These are phyloP conservation scores for Leccinum olivaceopallidum DNA, from an alignment of 768 basidiomycete genomes.

Conservation along the genomic window DNA sequence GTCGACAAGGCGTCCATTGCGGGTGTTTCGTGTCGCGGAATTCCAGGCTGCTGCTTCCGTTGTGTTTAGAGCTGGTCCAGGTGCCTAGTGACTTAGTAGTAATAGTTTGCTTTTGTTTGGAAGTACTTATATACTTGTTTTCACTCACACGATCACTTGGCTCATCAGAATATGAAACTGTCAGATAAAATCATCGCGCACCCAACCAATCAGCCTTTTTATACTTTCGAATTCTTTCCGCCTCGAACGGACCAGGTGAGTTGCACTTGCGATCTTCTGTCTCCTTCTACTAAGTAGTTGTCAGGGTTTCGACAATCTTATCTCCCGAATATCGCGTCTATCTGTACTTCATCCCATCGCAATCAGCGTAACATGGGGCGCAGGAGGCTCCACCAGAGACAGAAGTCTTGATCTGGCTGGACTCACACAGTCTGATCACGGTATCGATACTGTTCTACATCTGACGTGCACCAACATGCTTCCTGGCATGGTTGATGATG, in stretches of 20 bases:
- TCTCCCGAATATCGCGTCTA: constrained; percentile 84
- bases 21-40: constrained; percentile 1
- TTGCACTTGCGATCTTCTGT: not conserved
- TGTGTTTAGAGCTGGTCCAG: constrained; percentile 11
- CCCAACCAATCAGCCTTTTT: constrained; percentile 62
- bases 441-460: constrained; percentile 88
- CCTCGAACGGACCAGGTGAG: constrained; percentile 86
- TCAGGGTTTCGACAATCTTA: constrained; percentile 89
- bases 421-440: constrained; percentile 69
- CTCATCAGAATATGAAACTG: constrained; percentile 60
- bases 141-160: not conserved
- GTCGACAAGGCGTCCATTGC: constrained; percentile 56
- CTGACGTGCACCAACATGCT: constrained; percentile 98
- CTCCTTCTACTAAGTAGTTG: constrained; percentile 6
- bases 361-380: constrained; percentile 96
- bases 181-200: constrained; percentile 61
- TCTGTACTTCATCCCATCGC: constrained; percentile 77
- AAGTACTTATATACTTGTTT: constrained; percentile 9
- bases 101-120: constrained; percentile 31
- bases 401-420: constrained; percentile 85
- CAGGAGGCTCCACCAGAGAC: constrained; percentile 90
- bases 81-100: constrained; percentile 6
- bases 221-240: constrained; percentile 96
- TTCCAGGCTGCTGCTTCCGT: not conserved
- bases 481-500: constrained; percentile 80